phyloP scores from a whole-genome alignment of 306 rosid species.

The Phaseolus lunatus region DNA sequence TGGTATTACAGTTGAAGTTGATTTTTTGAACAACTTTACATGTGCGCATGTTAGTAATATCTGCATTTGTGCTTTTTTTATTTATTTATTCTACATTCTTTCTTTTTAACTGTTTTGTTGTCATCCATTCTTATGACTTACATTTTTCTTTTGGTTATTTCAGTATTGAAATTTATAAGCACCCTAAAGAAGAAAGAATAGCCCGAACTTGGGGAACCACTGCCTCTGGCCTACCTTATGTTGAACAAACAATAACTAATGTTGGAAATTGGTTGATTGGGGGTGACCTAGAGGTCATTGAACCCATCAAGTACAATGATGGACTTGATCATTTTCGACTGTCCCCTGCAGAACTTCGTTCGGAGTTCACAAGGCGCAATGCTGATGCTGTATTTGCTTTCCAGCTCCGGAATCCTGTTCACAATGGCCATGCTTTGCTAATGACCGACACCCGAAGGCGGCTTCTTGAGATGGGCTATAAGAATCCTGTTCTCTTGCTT shows the following conservation, averaged over 20 bases:
- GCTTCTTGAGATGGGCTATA: slow-evolving; percentile 95
- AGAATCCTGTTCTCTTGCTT: slow-evolving; percentile 94
- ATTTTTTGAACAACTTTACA: neutral
- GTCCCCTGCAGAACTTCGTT: slow-evolving; percentile 88
- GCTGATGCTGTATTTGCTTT: slow-evolving; percentile 99
- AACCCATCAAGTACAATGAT: slow-evolving; percentile 81
- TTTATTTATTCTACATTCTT: neutral
- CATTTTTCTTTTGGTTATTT: slow-evolving; percentile 40
- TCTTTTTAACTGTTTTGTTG: neutral
- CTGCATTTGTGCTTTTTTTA: neutral
- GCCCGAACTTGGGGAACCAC: slow-evolving; percentile 98
- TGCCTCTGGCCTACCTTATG: slow-evolving; percentile 91
- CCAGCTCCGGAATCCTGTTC: slow-evolving; percentile 96
- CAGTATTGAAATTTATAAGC: slow-evolving; percentile 97
- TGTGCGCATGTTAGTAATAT: neutral
- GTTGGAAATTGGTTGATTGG: slow-evolving; percentile 98
- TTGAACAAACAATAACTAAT: slow-evolving; percentile 77
- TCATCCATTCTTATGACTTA: slow-evolving; percentile 32
- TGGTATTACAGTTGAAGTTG: slow-evolving; percentile 29
- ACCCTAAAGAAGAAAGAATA: slow-evolving; percentile 92
- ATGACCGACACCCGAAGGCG: slow-evolving; percentile 97
- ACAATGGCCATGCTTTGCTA: slow-evolving; percentile 96
- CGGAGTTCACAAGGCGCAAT: slow-evolving; percentile 80
- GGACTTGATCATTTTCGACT: slow-evolving; percentile 94
- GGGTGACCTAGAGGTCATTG: slow-evolving; percentile 95